Base-by-base conservation (phyloP, 495 filamentous ascomycete species). In the Penicillium lividum region DNA sequence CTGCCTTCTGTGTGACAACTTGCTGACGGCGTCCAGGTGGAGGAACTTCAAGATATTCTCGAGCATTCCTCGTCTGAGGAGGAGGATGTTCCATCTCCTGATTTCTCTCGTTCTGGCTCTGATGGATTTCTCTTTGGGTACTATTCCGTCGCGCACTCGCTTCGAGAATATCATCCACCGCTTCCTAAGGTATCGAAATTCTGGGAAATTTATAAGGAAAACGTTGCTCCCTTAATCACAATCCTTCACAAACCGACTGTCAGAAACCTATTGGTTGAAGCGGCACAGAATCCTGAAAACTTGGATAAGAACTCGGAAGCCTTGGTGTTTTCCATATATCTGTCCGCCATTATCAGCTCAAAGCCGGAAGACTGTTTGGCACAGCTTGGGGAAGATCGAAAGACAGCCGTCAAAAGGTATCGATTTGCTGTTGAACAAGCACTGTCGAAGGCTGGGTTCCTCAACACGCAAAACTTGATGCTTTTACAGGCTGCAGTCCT, bases 351-450 rank as follows among this genome's bases (percentile, higher is more conserved):
- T 27, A 85, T 89, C 3, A 89, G 87, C 29, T 76, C 93, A 74
- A 80, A 80, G 8, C 58, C 75, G 5, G 67, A 73, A 5, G 62
- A 77, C 9, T 84, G 82, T 50, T 29, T 67, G 36, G 44, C 60
- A 11, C 58, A 56, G 4, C 33, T 78, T 28, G 76, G 75, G 25
- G 72, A 77, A 65, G 73, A 73, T 15, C 73, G 76, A 27, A 63
- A 66, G 28, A 43, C 56, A 7, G 40, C 89, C 13, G 74, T 91
- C 4, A 75, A 76, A 18, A 83, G 85, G 52, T 95, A 91, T 64
- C 87, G 89, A 6, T 93, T 93, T 64, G 90, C 86, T 0, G 78
- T 89, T 1, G 91, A 96, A 64, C 90, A 93, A 68, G 86, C 89
- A 0, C 73, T 96, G 5, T 81, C 90, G 1, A 86, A 83, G 59